A percentile compares a stretch with the other conserved stretches of the same genome.
Conservation (phyloP, 345 rosid genomes). For the Diplotaxis tenuifolia region DNA sequence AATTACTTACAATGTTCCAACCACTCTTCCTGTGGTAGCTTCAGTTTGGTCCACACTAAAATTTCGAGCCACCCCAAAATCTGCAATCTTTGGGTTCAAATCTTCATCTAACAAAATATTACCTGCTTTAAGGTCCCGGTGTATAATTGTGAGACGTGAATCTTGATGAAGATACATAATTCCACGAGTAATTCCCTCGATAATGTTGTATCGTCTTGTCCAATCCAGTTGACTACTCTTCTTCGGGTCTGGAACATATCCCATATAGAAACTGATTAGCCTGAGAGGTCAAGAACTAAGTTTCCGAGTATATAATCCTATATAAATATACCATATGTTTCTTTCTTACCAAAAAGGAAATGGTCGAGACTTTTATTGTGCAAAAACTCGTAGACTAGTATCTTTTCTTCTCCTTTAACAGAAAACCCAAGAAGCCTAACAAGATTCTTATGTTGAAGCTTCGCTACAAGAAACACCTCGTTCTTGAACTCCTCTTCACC, state of each 20-base stretch:
- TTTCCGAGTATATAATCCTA: background rate
- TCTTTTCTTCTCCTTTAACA: slow-evolving; percentile 40
- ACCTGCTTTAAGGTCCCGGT: slow-evolving; percentile 31
- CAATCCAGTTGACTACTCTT: slow-evolving; percentile 28
- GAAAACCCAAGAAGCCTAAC: slow-evolving; percentile 49
- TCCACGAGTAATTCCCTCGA: slow-evolving; percentile 29
- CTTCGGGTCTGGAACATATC: slow-evolving; percentile 38
- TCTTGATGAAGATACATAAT: slow-evolving; percentile 40
- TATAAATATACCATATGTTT: background rate
- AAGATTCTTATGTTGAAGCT: slow-evolving; percentile 26
- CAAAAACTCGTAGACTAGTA: slow-evolving; percentile 44
- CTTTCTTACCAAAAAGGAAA: slow-evolving; percentile 1
- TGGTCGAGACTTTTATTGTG: slow-evolving; percentile 46
- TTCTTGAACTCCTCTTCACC: slow-evolving; percentile 34
- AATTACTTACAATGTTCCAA: slow-evolving; percentile 30
- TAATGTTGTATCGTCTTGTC: slow-evolving; percentile 23
- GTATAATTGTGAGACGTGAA: slow-evolving; percentile 35
- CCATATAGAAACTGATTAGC: background rate
- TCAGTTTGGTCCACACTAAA: slow-evolving; percentile 19
- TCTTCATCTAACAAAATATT: slow-evolving; percentile 28
- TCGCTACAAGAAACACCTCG: slow-evolving; percentile 28
- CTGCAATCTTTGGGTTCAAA: slow-evolving; percentile 21
- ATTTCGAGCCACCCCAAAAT: slow-evolving; percentile 26
- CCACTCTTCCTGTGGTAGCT: slow-evolving; percentile 10
- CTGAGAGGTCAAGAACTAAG: background rate